phyloP scores from a whole-genome alignment of 163 green algal genomes.

The Volvox carteri region DNA sequence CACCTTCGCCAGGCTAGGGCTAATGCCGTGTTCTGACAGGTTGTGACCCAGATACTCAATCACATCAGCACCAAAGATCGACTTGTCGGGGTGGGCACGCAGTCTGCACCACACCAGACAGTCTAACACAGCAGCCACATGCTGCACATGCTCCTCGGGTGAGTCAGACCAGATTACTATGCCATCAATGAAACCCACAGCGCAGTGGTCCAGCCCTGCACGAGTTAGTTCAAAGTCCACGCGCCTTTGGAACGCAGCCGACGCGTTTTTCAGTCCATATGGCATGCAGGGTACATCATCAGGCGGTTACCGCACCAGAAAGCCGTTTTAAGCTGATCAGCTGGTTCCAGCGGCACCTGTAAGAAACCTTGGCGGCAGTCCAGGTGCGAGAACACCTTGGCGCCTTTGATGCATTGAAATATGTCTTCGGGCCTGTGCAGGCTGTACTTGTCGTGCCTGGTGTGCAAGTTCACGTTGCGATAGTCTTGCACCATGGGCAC shows the following conservation, averaged over 20 bases:
- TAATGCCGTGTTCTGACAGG: slow-evolving; percentile 1
- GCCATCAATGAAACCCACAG: slow-evolving; percentile 12
- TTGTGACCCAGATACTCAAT: slow-evolving; percentile 47
- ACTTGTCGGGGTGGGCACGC: slow-evolving; percentile 42
- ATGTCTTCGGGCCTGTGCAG: slow-evolving; percentile 36
- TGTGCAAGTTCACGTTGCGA: neutral
- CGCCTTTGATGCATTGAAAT: neutral
- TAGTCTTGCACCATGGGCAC: neutral
- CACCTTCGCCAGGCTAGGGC: slow-evolving; percentile 18
- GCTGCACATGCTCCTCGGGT: slow-evolving; percentile 47
- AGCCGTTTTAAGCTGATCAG: slow-evolving; percentile 16
- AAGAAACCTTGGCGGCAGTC: slow-evolving; percentile 38
- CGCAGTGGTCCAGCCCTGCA: neutral
- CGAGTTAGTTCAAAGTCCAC: slow-evolving; percentile 31
- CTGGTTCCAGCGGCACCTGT: neutral
- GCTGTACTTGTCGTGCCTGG: slow-evolving; percentile 9
- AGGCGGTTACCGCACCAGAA: neutral
- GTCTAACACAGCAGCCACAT: slow-evolving; percentile 48
- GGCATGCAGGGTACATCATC: slow-evolving; percentile 29
- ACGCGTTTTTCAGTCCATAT: slow-evolving; percentile 25
- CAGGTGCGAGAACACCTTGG: neutral
- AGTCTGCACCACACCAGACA: neutral
- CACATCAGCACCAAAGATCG: too few species aligned
- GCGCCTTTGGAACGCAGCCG: neutral
- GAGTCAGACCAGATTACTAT: neutral